phyloP scores from a whole-genome alignment of 2,329 filamentous ascomycete genomes.

The Trichoderma sp. region DNA sequence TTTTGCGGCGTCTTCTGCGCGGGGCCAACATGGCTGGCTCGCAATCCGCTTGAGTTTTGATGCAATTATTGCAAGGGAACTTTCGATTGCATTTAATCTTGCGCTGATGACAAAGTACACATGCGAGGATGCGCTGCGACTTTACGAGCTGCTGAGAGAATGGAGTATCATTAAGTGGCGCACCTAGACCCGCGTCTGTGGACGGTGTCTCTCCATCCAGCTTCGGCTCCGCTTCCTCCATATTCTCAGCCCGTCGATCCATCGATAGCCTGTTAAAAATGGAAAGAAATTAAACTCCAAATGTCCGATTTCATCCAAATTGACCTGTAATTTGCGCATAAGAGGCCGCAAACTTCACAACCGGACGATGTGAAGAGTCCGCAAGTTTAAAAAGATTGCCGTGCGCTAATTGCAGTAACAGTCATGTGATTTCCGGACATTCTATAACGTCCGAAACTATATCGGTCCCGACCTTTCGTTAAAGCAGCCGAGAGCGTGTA shows the following conservation, averaged over 20 bases:
- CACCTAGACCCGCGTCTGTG: neutral
- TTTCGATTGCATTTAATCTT: slow-evolving; percentile 64
- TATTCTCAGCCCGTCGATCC: neutral
- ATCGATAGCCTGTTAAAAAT: neutral
- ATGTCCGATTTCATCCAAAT: neutral
- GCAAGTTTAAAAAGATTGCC: neutral
- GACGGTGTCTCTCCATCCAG: neutral
- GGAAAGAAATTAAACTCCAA: neutral
- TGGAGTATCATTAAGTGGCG: neutral
- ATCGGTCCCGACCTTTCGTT: neutral
- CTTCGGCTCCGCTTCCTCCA: neutral
- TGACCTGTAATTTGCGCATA: neutral
- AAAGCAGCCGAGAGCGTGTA: neutral
- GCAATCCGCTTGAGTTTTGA: slow-evolving; percentile 47
- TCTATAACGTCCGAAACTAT: neutral
- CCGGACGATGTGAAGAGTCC: neutral
- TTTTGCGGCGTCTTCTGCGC: slow-evolving; percentile 48
- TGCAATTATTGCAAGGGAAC: slow-evolving; percentile 59
- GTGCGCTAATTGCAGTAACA: neutral
- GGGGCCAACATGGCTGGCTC: slow-evolving; percentile 42
- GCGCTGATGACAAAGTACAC: slow-evolving; percentile 63
- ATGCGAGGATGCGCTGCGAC: slow-evolving; percentile 33
- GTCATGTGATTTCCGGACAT: neutral
- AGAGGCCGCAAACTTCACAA: neutral
- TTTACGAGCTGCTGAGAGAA: neutral